phyloP scores from a whole-genome alignment of 345 rosid genomes.

The Litchi chinensis region DNA sequence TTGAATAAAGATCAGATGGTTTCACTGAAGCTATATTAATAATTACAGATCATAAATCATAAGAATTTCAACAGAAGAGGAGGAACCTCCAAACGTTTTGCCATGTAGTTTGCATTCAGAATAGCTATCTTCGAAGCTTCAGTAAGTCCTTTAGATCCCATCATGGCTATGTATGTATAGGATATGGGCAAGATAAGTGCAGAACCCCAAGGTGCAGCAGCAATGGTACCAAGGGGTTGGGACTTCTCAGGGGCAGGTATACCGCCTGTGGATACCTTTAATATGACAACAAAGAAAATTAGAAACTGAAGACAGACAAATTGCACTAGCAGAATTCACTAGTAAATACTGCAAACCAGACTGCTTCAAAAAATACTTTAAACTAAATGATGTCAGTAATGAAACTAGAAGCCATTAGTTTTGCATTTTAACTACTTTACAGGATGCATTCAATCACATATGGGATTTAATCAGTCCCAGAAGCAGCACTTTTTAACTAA shows the following conservation, averaged over 20 bases:
- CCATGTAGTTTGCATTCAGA: slow-evolving; percentile 99
- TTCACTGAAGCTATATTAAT: not conserved
- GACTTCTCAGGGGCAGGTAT: slow-evolving; percentile 76
- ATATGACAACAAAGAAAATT: slow-evolving; percentile 16
- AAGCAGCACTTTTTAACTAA: not conserved
- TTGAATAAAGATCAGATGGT: not conserved
- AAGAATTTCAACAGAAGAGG: slow-evolving; percentile 21
- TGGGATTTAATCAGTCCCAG: not conserved
- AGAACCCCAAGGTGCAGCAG: slow-evolving; percentile 99
- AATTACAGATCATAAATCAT: slow-evolving; percentile 3
- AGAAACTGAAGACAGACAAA: slow-evolving; percentile 8
- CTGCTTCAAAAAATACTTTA: no score
- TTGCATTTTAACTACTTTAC: not conserved
- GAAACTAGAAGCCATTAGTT: not conserved
- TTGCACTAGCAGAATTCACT: slow-evolving; percentile 16
- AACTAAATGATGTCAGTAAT: not conserved
- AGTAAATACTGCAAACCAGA: not conserved
- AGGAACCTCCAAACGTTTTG: slow-evolving; percentile 90
- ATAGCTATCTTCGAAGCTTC: slow-evolving; percentile 97
- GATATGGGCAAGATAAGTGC: slow-evolving; percentile 97
- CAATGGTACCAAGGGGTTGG: slow-evolving; percentile 78
- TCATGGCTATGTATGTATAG: slow-evolving; percentile 93
- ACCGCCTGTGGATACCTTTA: slow-evolving; percentile 79
- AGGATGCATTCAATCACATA: slow-evolving; percentile 8
- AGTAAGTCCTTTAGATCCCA: slow-evolving; percentile 96